Conservation (phyloP, 306 rosid genomes). For the Cicer arietinum region DNA sequence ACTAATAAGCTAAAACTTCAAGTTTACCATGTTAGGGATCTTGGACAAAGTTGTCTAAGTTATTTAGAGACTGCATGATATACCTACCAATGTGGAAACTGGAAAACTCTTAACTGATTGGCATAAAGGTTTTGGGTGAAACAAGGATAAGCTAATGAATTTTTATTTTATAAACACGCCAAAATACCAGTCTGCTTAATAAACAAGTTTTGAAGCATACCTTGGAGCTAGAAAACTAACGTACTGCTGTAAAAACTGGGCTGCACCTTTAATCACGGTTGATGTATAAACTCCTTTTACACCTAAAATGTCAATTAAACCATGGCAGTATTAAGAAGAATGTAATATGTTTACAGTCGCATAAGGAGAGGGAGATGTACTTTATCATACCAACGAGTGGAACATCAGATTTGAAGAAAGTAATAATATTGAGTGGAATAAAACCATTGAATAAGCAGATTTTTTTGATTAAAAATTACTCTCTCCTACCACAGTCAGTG, state of each 20-base stretch:
- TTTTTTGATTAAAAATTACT: not conserved
- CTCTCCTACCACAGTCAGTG: no score
- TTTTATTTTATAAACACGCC: constrained; percentile 3
- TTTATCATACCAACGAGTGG: constrained; percentile 10
- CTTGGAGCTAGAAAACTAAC: constrained; percentile 58
- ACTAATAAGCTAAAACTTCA: not conserved
- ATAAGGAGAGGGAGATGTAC: constrained; percentile 2
- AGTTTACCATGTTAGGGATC: not conserved
- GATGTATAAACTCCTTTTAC: constrained; percentile 82
- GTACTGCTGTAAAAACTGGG: constrained; percentile 62
- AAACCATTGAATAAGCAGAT: constrained; percentile 23
- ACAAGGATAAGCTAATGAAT: not conserved
- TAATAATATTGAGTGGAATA: constrained; percentile 13
- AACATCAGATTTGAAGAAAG: constrained; percentile 24
- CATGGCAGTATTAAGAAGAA: constrained; percentile 15
- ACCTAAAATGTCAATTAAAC: constrained; percentile 55
- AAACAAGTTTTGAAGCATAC: constrained; percentile 53
- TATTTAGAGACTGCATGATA: not conserved
- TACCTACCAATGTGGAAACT: constrained; percentile 3
- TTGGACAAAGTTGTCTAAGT: constrained; percentile 7
- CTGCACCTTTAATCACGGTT: constrained; percentile 75
- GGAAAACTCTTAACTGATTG: constrained; percentile 5
- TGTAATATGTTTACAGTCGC: constrained; percentile 3
- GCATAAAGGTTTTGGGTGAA: not conserved
- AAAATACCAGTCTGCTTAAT: not conserved